Conservation (phyloP, 805 yeast genomes). For the Candida mattraensis region DNA sequence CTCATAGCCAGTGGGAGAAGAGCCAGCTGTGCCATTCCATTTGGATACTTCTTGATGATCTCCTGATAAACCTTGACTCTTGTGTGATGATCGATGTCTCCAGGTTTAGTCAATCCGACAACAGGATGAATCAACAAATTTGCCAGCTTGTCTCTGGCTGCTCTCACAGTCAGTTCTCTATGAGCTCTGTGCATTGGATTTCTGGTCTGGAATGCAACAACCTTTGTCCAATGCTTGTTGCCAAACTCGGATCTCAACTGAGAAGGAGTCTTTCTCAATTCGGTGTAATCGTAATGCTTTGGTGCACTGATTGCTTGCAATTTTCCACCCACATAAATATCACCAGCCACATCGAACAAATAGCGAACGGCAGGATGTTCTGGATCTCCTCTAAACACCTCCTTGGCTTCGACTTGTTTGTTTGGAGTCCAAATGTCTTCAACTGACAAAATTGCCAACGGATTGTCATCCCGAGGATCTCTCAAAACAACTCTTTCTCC, state of each 20-base stretch:
- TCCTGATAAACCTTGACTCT: constrained; percentile 95
- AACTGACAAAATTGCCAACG: constrained; percentile 79
- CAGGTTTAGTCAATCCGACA: constrained; percentile 95
- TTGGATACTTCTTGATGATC: constrained; percentile 88
- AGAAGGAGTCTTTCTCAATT: constrained; percentile 83
- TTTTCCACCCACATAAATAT: constrained; percentile 83
- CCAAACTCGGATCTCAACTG: constrained; percentile 84
- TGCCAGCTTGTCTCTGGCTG: constrained; percentile 90
- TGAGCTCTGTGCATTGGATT: constrained; percentile 99
- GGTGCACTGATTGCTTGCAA: constrained; percentile 83
- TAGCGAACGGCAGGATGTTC: constrained; percentile 92
- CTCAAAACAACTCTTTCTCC: constrained; percentile 70
- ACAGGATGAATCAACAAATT: constrained; percentile 93
- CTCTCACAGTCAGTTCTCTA: constrained; percentile 92
- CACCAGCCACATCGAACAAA: constrained; percentile 72
- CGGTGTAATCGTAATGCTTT: constrained; percentile 86
- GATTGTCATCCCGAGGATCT: constrained; percentile 78
- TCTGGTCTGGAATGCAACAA: constrained; percentile 97
- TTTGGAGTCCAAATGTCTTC: constrained; percentile 80
- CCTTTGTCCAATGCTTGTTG: constrained; percentile 79
- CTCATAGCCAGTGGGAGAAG: constrained; percentile 95
- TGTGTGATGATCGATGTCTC: constrained; percentile 97
- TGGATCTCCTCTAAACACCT: constrained; percentile 94
- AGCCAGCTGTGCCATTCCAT: constrained; percentile 88
- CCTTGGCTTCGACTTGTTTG: constrained; percentile 74